Evolutionary conservation across 129 eudicot species (phyloP).

Genomic region (Saposhnikovia divaricata): DNA sequence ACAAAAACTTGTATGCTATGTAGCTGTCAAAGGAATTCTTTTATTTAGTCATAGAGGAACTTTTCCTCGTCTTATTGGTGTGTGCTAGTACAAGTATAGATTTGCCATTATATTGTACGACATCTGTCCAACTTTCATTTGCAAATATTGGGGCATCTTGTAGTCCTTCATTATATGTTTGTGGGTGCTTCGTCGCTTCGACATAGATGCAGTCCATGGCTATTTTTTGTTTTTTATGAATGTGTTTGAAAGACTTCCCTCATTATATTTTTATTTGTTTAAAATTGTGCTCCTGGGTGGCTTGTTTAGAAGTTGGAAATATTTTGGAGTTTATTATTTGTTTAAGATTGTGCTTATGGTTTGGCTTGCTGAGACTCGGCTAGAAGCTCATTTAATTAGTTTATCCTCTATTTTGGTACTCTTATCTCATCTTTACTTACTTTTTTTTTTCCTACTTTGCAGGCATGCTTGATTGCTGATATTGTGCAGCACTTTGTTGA

Average conservation of each 20-base stretch:
- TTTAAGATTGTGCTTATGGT: neutral
- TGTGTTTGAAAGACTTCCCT: neutral
- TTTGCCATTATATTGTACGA: neutral
- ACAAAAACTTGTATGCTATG: neutral
- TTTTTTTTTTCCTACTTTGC: conserved; percentile 23
- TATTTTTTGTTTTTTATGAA: too few relatives aligned
- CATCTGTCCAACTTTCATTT: neutral
- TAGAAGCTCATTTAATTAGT: neutral
- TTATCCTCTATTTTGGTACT: neutral
- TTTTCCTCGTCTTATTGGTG: neutral
- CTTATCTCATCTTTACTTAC: conserved; percentile 3
- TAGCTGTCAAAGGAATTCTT: neutral
- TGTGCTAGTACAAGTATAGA: neutral
- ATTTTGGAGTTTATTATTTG: neutral
- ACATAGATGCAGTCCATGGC: neutral
- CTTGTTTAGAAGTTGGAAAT: neutral
- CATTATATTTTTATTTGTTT: neutral
- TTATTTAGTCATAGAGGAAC: neutral
- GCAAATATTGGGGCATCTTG: neutral
- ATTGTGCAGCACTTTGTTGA: conserved; percentile 91
- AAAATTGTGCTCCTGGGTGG: neutral
- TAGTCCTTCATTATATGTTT: neutral
- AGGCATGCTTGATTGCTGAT: conserved; percentile 98
- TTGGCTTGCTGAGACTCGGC: neutral
- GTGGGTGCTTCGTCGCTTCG: neutral